Conservation (phyloP, 352 stramenopile species). For the Phytopythium ostracodes region DNA sequence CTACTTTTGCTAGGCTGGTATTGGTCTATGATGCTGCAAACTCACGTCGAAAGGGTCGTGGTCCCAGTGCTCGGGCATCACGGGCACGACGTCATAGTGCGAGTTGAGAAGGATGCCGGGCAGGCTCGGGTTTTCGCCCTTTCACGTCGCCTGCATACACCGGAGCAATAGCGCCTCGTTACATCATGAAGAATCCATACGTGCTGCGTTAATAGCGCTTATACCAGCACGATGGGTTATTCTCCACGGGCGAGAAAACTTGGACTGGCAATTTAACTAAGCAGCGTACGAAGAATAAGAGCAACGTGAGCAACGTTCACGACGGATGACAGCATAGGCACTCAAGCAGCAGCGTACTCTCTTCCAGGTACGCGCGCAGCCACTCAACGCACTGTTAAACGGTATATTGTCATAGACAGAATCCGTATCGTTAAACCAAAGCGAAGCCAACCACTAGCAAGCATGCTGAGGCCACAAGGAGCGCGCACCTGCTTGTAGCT, state of each 20-base stretch:
- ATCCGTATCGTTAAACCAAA: too few relatives aligned
- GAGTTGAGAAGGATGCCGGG: slow-evolving; percentile 92
- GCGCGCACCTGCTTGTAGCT: slow-evolving; percentile 49
- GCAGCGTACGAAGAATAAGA: not conserved
- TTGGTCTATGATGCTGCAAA: not conserved
- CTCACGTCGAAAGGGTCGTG: slow-evolving; percentile 89
- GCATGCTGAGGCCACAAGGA: not conserved
- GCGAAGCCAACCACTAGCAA: too few relatives aligned
- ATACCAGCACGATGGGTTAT: slow-evolving; percentile 90
- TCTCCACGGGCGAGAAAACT: slow-evolving; percentile 49
- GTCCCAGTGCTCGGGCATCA: slow-evolving; percentile 81
- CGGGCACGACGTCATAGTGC: slow-evolving; percentile 96
- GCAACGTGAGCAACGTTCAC: not conserved
- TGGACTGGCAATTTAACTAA: slow-evolving; percentile 36
- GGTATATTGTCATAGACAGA: too few relatives aligned
- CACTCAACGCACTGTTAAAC: slow-evolving; percentile 46
- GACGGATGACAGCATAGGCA: not conserved
- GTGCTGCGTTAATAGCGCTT: not conserved
- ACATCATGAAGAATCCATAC: too few relatives aligned
- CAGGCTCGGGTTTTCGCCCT: slow-evolving; percentile 76
- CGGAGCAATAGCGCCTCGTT: too few relatives aligned
- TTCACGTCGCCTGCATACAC: slow-evolving; percentile 59
- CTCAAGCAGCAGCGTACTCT: slow-evolving; percentile 23
- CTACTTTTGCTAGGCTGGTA: too few relatives aligned
- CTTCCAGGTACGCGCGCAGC: slow-evolving; percentile 45